phyloP scores from a whole-genome alignment of 2,329 filamentous ascomycete genomes.

The Alternaria tenuissima region DNA sequence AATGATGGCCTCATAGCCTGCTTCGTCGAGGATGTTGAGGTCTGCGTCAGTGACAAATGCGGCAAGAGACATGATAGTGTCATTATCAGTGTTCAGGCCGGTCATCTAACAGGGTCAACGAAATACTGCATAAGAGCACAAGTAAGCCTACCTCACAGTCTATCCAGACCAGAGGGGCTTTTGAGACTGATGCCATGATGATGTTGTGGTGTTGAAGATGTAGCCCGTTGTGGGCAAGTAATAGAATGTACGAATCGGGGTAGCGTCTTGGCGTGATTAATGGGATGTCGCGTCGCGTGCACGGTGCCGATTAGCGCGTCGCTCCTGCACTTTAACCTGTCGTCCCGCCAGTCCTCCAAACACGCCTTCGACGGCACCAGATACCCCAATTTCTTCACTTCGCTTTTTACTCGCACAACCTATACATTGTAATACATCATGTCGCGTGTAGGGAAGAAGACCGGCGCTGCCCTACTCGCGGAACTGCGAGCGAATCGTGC shows the following conservation, averaged over 20 bases:
- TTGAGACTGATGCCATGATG: slow-evolving; percentile 61
- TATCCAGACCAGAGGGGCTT: slow-evolving; percentile 82
- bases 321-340: slow-evolving; percentile 21
- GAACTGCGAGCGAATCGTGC: slow-evolving; percentile 85
- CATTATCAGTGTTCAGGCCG: slow-evolving; percentile 77
- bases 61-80: slow-evolving; percentile 89
- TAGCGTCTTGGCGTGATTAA: slow-evolving; percentile 17
- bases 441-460: slow-evolving; percentile 45
- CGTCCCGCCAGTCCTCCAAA: slow-evolving; percentile 35
- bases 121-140: background rate
- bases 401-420: slow-evolving; percentile 19
- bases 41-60: slow-evolving; percentile 88
- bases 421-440: slow-evolving; percentile 37
- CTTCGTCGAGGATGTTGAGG: slow-evolving; percentile 76
- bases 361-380: slow-evolving; percentile 27
- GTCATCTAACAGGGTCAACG: slow-evolving; percentile 76
- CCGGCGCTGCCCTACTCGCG: slow-evolving; percentile 57
- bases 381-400: slow-evolving; percentile 23
- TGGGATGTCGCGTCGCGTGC: slow-evolving; percentile 32
- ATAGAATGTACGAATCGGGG: slow-evolving; percentile 17
- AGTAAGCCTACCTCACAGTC: slow-evolving; percentile 69
- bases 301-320: slow-evolving; percentile 27
- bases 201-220: slow-evolving; percentile 10
- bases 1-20: slow-evolving; percentile 82
- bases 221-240: slow-evolving; percentile 4